These are phyloP conservation scores for Sporodiniella umbellata DNA, from an alignment of 371 early-diverging fungal species.

Conservation along the genomic window DNA sequence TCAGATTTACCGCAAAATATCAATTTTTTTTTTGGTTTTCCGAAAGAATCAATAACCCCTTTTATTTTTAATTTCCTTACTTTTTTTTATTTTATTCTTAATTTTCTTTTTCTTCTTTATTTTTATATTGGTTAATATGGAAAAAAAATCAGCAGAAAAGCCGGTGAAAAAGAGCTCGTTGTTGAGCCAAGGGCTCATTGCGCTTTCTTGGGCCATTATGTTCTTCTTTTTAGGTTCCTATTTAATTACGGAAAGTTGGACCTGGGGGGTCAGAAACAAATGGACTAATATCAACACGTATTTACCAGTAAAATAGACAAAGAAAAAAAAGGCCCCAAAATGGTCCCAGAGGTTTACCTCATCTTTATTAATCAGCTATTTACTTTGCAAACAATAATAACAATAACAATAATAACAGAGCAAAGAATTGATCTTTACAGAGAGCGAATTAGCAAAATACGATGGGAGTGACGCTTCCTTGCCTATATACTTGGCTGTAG, in stretches of 20 bases:
- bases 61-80: no score
- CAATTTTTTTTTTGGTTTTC: no score
- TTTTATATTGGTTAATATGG: no score
- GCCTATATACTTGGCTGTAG: conserved; percentile 88
- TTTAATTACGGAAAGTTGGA: conserved; percentile 73
- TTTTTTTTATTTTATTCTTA: no score
- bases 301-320: conserved; percentile 54
- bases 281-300: conserved; percentile 74
- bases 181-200: conserved; percentile 21
- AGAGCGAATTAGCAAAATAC: conserved; percentile 68
- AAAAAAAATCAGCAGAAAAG: no score
- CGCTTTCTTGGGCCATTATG: conserved; percentile 32
- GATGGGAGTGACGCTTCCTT: conserved; percentile 75
- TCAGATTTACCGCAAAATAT: no score
- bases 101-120: no score
- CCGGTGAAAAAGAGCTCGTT: conserved; percentile 12
- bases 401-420: conserved; percentile 26
- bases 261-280: conserved; percentile 75
- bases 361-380: not conserved
- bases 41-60: no score
- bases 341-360: no score
- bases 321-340: no score
- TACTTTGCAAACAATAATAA: not conserved
- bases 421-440: conserved; percentile 64
- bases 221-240: conserved; percentile 63